Percentiles rank a stretch among this genome's conserved stretches.
Evolutionary conservation across 768 basidiomycete genomes (phyloP).

Genomic region (Kwoniella mangroviensis): DNA sequence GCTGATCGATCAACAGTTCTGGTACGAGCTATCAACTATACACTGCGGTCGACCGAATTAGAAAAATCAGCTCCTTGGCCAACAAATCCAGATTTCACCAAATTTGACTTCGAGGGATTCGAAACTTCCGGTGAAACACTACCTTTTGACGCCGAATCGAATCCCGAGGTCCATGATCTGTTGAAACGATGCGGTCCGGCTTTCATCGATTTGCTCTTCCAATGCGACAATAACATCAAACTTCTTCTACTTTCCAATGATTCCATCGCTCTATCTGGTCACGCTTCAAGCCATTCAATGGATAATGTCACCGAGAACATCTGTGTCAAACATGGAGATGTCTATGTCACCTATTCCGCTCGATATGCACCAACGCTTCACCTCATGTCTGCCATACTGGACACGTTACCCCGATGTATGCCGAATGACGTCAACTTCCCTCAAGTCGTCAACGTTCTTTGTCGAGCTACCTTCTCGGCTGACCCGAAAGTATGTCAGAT

Average conservation of each 20-base stretch:
- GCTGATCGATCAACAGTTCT: conserved; percentile 77
- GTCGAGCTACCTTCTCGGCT: conserved; percentile 81
- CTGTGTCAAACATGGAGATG: conserved; percentile 67
- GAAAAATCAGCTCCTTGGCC: conserved; percentile 82
- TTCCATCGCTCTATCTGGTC: conserved; percentile 66
- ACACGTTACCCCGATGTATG: conserved; percentile 81
- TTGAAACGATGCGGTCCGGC: conserved; percentile 69
- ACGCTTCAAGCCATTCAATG: conserved; percentile 66
- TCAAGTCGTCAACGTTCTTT: conserved; percentile 75
- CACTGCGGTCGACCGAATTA: conserved; percentile 72
- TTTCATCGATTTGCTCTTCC: conserved; percentile 65
- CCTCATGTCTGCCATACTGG: conserved; percentile 75
- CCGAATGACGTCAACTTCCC: conserved; percentile 64
- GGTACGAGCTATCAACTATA: conserved; percentile 75
- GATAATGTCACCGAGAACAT: conserved; percentile 67
- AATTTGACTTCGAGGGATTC: conserved; percentile 67
- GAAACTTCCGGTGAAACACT: conserved; percentile 65
- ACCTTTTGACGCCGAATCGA: conserved; percentile 65
- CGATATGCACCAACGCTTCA: conserved; percentile 68
- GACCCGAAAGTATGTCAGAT: conserved; percentile 75
- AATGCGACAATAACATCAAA: conserved; percentile 71
- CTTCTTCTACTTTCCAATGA: conserved; percentile 77
- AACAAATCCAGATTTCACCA: conserved; percentile 69
- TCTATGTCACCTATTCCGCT: conserved; percentile 67
- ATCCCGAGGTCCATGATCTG: conserved; percentile 73